Percentiles rank a stretch among this genome's conserved stretches.
Evolutionary conservation across 257 asterid species (phyloP).

Genomic region (Solanum clarkiae): DNA sequence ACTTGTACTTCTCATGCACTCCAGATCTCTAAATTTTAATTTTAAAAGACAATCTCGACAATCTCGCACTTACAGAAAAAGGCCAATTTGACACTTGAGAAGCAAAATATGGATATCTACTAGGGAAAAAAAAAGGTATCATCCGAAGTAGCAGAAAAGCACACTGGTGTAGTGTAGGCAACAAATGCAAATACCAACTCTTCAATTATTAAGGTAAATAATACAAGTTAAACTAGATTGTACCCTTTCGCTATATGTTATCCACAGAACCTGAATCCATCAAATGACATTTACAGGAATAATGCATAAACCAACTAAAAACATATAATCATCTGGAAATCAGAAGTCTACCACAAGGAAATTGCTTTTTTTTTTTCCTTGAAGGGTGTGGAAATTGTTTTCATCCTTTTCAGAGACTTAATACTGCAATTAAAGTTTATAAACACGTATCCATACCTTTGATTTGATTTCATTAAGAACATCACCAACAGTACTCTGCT

Average conservation of each 20-base stretch:
- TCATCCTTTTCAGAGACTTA: not conserved
- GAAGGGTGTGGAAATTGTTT: not conserved
- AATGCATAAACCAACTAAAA: not conserved
- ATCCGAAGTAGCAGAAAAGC: not conserved
- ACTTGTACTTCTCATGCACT: not conserved
- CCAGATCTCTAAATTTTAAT: not conserved
- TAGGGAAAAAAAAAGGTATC: not conserved
- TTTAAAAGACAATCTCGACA: not conserved
- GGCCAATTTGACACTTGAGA: not conserved
- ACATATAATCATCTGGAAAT: not conserved
- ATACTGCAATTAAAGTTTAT: not conserved
- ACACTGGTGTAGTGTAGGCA: not conserved
- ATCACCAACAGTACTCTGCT: constrained; percentile 91
- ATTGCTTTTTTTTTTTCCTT: not conserved
- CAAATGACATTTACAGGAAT: not conserved
- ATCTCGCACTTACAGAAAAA: not conserved
- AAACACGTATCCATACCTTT: constrained; percentile 39
- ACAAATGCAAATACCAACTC: not conserved
- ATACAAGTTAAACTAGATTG: not conserved
- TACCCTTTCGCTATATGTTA: not conserved
- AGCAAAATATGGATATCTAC: not conserved
- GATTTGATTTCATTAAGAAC: constrained; percentile 91
- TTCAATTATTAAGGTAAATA: not conserved
- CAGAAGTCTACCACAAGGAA: not conserved
- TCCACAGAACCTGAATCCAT: not conserved